Percentiles rank a stretch among this genome's conserved stretches.
phyloP scores from a whole-genome alignment of 2,329 filamentous ascomycete species.

The Clarireedia hainanense region DNA sequence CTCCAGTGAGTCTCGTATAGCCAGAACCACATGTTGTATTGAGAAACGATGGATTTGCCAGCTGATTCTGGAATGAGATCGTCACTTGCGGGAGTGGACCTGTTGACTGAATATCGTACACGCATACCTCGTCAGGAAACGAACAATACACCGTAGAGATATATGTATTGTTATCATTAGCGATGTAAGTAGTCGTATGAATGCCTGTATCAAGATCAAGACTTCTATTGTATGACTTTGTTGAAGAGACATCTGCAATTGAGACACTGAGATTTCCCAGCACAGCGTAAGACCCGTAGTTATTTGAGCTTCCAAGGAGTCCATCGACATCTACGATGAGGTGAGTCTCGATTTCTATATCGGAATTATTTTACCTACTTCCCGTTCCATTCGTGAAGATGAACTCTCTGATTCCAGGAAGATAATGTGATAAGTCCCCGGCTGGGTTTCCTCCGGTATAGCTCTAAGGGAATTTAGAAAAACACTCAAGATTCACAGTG shows the following conservation, averaged over 20 bases:
- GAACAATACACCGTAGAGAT: slow-evolving; percentile 37
- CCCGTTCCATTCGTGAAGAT: slow-evolving; percentile 44
- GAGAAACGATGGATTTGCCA: slow-evolving; percentile 25
- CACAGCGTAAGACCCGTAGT: slow-evolving; percentile 40
- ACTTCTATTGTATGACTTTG: slow-evolving; percentile 33
- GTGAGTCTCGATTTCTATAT: neutral
- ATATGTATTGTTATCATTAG: slow-evolving; percentile 27
- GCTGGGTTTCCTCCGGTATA: slow-evolving; percentile 39
- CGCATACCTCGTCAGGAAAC: slow-evolving; percentile 33
- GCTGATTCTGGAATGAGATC: slow-evolving; percentile 36
- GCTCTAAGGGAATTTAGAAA: slow-evolving; percentile 16
- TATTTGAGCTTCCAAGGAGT: slow-evolving; percentile 33
- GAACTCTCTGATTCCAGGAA: slow-evolving; percentile 36
- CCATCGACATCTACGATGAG: slow-evolving; percentile 27
- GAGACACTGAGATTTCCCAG: slow-evolving; percentile 38
- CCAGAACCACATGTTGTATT: slow-evolving; percentile 27
- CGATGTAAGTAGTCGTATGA: slow-evolving; percentile 31
- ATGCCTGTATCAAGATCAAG: slow-evolving; percentile 39
- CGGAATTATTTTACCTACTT: slow-evolving; percentile 24
- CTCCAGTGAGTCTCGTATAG: slow-evolving; percentile 29
- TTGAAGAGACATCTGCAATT: slow-evolving; percentile 28
- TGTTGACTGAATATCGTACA: slow-evolving; percentile 22
- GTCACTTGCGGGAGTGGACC: slow-evolving; percentile 33
- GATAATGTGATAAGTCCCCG: slow-evolving; percentile 27
- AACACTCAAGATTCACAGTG: neutral